Evolutionary conservation across 2,329 filamentous ascomycete genomes (phyloP).

Genomic region (Penicillium sp.): DNA sequence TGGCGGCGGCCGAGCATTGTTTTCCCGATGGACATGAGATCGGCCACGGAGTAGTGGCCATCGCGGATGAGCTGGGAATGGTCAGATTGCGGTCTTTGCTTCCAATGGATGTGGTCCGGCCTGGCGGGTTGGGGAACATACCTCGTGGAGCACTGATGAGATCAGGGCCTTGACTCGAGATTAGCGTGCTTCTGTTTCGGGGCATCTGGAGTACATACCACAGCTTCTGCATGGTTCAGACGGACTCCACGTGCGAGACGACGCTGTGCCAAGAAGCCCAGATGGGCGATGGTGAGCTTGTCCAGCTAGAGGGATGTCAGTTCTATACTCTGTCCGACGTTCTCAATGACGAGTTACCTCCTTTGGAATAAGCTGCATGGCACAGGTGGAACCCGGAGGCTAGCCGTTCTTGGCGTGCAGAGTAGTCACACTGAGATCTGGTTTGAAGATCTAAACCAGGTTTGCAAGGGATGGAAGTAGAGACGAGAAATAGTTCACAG

Average conservation of each 20-base stretch:
- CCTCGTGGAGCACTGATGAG: conserved; percentile 85
- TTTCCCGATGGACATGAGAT: conserved; percentile 88
- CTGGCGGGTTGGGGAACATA: conserved; percentile 34
- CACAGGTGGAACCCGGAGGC: conserved; percentile 23
- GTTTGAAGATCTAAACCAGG: background rate
- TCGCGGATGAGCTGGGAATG: conserved; percentile 76
- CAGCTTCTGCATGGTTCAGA: conserved; percentile 87
- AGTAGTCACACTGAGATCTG: background rate
- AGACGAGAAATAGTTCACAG: background rate
- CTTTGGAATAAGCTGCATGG: conserved; percentile 51
- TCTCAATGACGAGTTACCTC: conserved; percentile 37
- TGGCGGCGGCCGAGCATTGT: conserved; percentile 93
- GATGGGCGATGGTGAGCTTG: conserved; percentile 90
- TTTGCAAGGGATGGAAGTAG: background rate
- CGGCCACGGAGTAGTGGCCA: conserved; percentile 87
- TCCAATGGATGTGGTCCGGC: background rate
- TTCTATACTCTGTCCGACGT: conserved; percentile 1
- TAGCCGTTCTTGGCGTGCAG: conserved; percentile 20
- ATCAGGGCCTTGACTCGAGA: conserved; percentile 53
- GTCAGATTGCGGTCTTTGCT: conserved; percentile 1
- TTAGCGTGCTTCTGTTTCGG: background rate
- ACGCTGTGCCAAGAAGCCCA: conserved; percentile 83
- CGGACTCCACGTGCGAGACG: conserved; percentile 84
- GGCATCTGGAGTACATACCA: conserved; percentile 52
- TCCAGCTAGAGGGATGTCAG: conserved; percentile 66